These are phyloP conservation scores for Fistulifera pelliculosa DNA, from an alignment of 108 stramenopile genomes.

Conservation along the genomic window DNA sequence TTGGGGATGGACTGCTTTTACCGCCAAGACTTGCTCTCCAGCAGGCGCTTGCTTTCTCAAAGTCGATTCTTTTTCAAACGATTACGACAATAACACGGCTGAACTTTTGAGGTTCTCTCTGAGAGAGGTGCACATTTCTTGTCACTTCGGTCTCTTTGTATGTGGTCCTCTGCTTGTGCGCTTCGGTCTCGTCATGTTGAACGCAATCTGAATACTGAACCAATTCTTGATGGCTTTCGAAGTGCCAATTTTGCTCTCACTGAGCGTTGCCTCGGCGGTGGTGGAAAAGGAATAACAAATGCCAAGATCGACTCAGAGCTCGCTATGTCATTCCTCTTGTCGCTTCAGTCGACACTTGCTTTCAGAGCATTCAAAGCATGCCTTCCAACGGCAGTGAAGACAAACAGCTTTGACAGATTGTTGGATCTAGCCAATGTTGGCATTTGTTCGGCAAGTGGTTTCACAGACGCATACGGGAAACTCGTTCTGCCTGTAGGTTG, in stretches of 20 bases:
- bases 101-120: constrained; percentile 1
- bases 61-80: constrained; percentile 16
- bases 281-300: constrained; percentile 61
- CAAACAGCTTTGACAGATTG: constrained; percentile 56
- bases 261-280: constrained; percentile 64
- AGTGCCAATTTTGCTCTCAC: constrained; percentile 16
- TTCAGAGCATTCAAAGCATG: constrained; percentile 66
- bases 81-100: neutral
- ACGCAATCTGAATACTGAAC: constrained; percentile 7
- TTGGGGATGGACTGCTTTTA: constrained; percentile 79
- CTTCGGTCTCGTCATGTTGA: neutral
- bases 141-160: constrained; percentile 39
- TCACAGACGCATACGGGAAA: constrained; percentile 13
- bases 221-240: constrained; percentile 5
- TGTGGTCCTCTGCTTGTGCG: constrained; percentile 8
- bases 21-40: constrained; percentile 23
- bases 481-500: constrained; percentile 24
- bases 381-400: constrained; percentile 73
- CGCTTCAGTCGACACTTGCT: constrained; percentile 57
- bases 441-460: constrained; percentile 19
- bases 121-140: constrained; percentile 53
- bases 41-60: constrained; percentile 31
- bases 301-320: constrained; percentile 59
- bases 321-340: constrained; percentile 51
- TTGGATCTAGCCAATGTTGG: constrained; percentile 60